Conservation (phyloP, 2,329 filamentous ascomycete genomes). For the Plenodomus tracheiphilus region DNA sequence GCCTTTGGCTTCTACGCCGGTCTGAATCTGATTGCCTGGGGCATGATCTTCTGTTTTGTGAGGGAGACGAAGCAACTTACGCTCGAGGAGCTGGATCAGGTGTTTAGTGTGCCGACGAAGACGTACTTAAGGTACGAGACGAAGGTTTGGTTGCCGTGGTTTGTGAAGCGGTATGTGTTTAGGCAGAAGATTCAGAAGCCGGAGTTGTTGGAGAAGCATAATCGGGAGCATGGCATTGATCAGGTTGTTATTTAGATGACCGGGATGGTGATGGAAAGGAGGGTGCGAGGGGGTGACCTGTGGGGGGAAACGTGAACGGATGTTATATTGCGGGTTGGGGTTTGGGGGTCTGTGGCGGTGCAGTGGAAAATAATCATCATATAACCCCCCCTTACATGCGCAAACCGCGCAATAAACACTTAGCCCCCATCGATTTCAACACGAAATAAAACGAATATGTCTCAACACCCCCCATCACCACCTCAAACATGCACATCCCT, state of each 20-base stretch:
- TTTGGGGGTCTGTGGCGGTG: no score
- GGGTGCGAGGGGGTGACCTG: no score
- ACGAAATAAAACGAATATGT: no score
- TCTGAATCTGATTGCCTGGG: slow-evolving; percentile 46
- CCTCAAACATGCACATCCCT: no score
- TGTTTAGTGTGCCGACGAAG: slow-evolving; percentile 43
- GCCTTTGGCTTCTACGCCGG: slow-evolving; percentile 49
- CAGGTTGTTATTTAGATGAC: background rate
- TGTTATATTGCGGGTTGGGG: no score
- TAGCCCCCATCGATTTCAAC: no score
- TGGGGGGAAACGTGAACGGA: no score
- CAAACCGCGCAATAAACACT: no score
- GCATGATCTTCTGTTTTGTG: slow-evolving; percentile 46
- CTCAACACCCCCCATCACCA: no score
- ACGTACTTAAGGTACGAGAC: slow-evolving; percentile 46
- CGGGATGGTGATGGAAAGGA: no score
- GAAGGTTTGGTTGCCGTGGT: slow-evolving; percentile 47
- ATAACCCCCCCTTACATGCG: no score
- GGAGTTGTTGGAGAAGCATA: slow-evolving; percentile 44
- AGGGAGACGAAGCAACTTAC: slow-evolving; percentile 47
- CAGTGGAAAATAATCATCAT: no score
- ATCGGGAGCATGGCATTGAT: background rate
- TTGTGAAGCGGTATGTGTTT: slow-evolving; percentile 47
- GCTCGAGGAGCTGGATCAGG: slow-evolving; percentile 43
- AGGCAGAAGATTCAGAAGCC: slow-evolving; percentile 44